These are phyloP conservation scores for Saccharomyces hybrid DNA, from an alignment of 1,139 yeast genomes.

Conservation along the genomic window DNA sequence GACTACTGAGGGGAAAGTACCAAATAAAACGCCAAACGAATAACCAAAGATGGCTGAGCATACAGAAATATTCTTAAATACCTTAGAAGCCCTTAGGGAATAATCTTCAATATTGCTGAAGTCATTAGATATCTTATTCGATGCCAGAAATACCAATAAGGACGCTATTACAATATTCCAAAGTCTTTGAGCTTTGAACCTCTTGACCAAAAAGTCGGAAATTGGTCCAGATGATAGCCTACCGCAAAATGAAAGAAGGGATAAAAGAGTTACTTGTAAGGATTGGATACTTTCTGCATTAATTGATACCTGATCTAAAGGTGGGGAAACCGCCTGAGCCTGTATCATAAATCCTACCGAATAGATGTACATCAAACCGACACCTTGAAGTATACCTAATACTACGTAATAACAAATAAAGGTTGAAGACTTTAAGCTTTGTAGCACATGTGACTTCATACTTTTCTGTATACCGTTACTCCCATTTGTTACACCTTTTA, in stretches of 20 bases:
- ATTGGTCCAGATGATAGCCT: slow-evolving; percentile 60
- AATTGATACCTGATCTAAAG: slow-evolving; percentile 15
- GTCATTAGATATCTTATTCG: slow-evolving; percentile 30
- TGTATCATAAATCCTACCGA: slow-evolving; percentile 66
- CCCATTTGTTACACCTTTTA: background rate
- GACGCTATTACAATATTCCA: slow-evolving; percentile 60
- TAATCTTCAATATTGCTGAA: background rate
- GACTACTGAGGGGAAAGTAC: slow-evolving; percentile 72
- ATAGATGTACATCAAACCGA: slow-evolving; percentile 73
- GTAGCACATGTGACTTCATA: background rate
- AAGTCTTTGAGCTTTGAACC: slow-evolving; percentile 49
- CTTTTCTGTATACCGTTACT: background rate
- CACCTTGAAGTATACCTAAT: slow-evolving; percentile 58
- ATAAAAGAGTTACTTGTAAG: slow-evolving; percentile 63
- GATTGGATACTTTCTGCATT: slow-evolving; percentile 47
- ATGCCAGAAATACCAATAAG: slow-evolving; percentile 41
- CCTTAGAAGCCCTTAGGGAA: background rate
- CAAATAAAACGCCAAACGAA: slow-evolving; percentile 73
- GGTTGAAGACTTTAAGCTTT: slow-evolving; percentile 13
- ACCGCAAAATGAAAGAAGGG: slow-evolving; percentile 61
- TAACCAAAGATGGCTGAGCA: slow-evolving; percentile 61
- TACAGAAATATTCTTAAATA: slow-evolving; percentile 35
- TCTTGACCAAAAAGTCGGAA: slow-evolving; percentile 53
- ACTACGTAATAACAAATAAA: slow-evolving; percentile 47
- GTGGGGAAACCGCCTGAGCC: slow-evolving; percentile 39